phyloP scores from a whole-genome alignment of 371 early-diverging fungal species.

The Mucor indicus region DNA sequence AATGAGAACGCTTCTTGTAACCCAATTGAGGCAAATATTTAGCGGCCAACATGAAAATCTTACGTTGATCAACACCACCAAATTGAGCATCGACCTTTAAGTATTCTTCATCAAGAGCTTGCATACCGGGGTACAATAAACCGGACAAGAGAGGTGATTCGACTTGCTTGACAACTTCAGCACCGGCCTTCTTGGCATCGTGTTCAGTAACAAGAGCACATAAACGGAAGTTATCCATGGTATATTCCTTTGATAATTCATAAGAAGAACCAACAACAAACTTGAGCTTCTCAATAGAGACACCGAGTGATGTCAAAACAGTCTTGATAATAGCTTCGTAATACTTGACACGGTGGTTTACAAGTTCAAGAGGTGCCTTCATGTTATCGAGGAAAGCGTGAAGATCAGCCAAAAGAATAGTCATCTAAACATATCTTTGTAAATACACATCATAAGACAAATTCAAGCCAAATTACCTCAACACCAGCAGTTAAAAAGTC shows the following conservation, averaged over 20 bases:
- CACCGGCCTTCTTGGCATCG: conserved; percentile 99
- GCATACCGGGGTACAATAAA: conserved; percentile 98
- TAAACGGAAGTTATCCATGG: conserved; percentile 94
- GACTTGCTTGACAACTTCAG: conserved; percentile 99
- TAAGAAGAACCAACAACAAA: conserved; percentile 94
- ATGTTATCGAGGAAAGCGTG: conserved; percentile 99
- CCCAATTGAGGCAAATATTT: conserved; percentile 96
- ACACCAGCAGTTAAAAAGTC: conserved; percentile 96
- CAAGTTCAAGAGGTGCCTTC: conserved; percentile 96
- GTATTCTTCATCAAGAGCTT: conserved; percentile 99
- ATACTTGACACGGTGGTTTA: conserved; percentile 89
- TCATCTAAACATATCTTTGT: conserved; percentile 64
- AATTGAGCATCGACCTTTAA: conserved; percentile 98
- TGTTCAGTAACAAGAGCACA: conserved; percentile 89
- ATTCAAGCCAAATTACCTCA: conserved; percentile 23
- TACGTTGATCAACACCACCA: conserved; percentile 99
- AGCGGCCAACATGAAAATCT: conserved; percentile 99
- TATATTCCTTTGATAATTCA: conserved; percentile 88
- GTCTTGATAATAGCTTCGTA: conserved; percentile 94
- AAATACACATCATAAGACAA: background rate
- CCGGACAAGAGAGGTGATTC: conserved; percentile 92
- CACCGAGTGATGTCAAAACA: conserved; percentile 88
- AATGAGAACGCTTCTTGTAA: conserved; percentile 97
- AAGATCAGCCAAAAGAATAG: conserved; percentile 95
- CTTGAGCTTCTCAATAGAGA: conserved; percentile 87